Base-by-base conservation (phyloP, 2,329 filamentous ascomycete species). In the Cladobotryum protrusum region DNA sequence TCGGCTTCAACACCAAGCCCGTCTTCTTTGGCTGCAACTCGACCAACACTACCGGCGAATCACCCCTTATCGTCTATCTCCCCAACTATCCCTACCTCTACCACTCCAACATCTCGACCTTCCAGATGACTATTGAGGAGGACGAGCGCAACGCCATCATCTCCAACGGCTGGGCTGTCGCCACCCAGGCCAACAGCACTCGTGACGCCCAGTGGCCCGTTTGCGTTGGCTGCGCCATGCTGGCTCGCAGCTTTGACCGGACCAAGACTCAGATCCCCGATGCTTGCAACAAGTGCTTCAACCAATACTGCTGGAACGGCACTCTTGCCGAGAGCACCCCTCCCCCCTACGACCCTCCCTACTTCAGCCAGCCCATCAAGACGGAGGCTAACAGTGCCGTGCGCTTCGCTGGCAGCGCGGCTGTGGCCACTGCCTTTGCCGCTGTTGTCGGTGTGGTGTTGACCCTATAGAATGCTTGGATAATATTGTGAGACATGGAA, bases 291-390 rank as follows among this genome's bases (percentile, higher is more conserved):
- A 61, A 76, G 45, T 99, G 93, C 72, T 97, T 96, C 67, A 57
- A 73, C 12, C 68, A 73, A 17, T 96, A 96, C 72, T 99, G 93
- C 78, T 99, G 93, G 93, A 81, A 96, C 65, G 93, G 93, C n/a
- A 87, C 80, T 14, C 50, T 69, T 34, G 63, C 67, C 24, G 63
- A 65, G 45, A 50, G 55, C 11, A 57, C 60, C 1, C 62, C 67
- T 1, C 76, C 56, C 53, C 58, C 53, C 7, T 70, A 70, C 41
- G 47, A 57, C 19, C 67, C 67, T 9, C 15, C 46, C 2, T 56
- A 63, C 5, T 59, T 60, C 34, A 56, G 61, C 48, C 56, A 59
- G 35, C 49, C 54, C 12, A 59, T 68, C 34, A 49, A 61, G 20
- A 42, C 45, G 15, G 41, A 60, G 8, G 51, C 63, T 29, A 63